Percentiles rank a stretch among this genome's conserved stretches.
Evolutionary conservation across 768 basidiomycete genomes (phyloP).

Genomic region (Russula abietina): DNA sequence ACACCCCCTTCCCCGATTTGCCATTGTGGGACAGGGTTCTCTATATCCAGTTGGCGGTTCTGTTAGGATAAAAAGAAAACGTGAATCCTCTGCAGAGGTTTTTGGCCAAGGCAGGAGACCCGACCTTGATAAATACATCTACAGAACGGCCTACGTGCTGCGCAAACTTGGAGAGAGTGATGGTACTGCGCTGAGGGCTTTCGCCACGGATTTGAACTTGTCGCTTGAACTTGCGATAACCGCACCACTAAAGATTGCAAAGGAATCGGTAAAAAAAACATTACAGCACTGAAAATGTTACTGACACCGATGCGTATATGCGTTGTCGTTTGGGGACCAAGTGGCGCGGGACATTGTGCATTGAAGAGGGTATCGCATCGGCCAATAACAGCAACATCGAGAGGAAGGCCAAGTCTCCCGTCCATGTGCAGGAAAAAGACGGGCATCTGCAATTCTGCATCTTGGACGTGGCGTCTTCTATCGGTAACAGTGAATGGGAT

Average conservation of each 20-base stretch:
- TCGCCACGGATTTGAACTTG: constrained; percentile 18
- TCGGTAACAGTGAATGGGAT: background rate
- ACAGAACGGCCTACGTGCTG: constrained; percentile 13
- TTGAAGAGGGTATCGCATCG: constrained; percentile 3
- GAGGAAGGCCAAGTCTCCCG: constrained; percentile 10
- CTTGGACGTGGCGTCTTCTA: constrained; percentile 1
- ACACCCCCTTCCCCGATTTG: background rate
- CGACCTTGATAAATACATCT: constrained; percentile 4
- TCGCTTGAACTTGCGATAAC: constrained; percentile 12
- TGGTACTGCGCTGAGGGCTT: background rate
- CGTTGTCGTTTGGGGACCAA: constrained; percentile 1
- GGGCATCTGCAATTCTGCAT: constrained; percentile 14
- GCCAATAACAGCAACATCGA: background rate
- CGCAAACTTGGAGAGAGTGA: constrained; percentile 5
- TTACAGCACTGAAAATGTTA: background rate
- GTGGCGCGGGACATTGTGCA: background rate
- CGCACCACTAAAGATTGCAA: constrained; percentile 2
- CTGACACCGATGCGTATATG: constrained; percentile 14
- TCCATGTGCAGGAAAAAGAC: constrained; percentile 6
- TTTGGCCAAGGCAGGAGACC: too few relatives aligned
- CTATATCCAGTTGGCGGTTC: too few relatives aligned
- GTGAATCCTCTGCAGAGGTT: too few relatives aligned
- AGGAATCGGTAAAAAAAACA: background rate
- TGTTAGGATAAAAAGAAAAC: too few relatives aligned
- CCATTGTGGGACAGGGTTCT: constrained; percentile 3